These are phyloP conservation scores for Discostella stelligera DNA, from an alignment of 352 stramenopile genomes.

Conservation along the genomic window DNA sequence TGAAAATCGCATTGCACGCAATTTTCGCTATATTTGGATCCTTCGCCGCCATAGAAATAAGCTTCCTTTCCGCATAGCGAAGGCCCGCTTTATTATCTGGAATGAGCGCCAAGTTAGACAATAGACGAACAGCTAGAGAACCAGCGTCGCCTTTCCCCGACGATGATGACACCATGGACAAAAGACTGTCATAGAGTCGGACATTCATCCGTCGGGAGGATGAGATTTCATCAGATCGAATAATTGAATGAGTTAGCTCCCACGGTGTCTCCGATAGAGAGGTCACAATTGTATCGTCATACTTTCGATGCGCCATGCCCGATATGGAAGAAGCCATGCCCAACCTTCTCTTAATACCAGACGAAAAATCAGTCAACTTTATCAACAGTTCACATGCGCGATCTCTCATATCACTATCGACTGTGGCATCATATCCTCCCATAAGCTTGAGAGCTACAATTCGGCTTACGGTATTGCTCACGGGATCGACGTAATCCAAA, in stretches of 20 bases:
- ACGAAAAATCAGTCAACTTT: conserved; percentile 65
- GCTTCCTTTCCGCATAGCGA: conserved; percentile 63
- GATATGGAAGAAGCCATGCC: conserved; percentile 39
- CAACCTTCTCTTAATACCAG: conserved; percentile 51
- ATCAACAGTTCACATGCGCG: conserved; percentile 70
- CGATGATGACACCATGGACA: conserved; percentile 70
- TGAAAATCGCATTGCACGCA: conserved; percentile 62
- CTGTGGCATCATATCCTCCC: conserved; percentile 65
- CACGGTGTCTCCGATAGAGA: conserved; percentile 1
- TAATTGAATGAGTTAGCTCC: conserved; percentile 23
- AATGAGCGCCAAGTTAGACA: conserved; percentile 62
- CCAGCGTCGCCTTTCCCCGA: conserved; percentile 62
- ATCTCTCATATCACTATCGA: conserved; percentile 78
- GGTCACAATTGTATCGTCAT: conserved; percentile 12
- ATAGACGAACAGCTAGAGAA: conserved; percentile 56
- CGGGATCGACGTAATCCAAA: conserved; percentile 77
- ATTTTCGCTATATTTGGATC: conserved; percentile 68
- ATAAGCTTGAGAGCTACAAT: conserved; percentile 66
- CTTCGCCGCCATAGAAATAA: conserved; percentile 60
- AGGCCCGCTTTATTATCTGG: conserved; percentile 57
- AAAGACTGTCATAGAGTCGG: conserved; percentile 64
- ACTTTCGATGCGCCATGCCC: conserved; percentile 18
- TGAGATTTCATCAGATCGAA: conserved; percentile 28
- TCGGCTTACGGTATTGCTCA: conserved; percentile 64
- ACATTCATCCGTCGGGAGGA: conserved; percentile 51